A percentile compares a stretch with the other conserved stretches of the same genome.
Evolutionary conservation across 441 rosid species (phyloP).

Genomic region (Mallotus repandus): DNA sequence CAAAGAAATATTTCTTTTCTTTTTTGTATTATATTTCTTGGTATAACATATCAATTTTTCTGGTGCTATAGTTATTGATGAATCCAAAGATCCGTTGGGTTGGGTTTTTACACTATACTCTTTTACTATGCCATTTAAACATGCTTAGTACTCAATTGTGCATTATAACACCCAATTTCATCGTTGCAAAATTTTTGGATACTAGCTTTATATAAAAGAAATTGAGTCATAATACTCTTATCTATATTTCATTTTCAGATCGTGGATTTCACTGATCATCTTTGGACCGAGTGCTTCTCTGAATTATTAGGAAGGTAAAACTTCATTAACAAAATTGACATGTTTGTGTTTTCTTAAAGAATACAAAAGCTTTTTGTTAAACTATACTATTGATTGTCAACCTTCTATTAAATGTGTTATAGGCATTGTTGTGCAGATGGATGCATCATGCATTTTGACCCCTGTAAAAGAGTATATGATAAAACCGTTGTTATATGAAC

Average conservation of each 20-base stretch:
- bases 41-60: background rate
- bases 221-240: background rate
- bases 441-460: slow-evolving; percentile 98
- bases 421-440: slow-evolving; percentile 58
- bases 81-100: background rate
- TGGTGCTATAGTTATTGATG: background rate
- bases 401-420: slow-evolving; percentile 4
- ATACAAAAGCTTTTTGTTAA: slow-evolving; percentile 1
- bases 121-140: background rate
- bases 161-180: background rate
- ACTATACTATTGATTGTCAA: slow-evolving; percentile 5
- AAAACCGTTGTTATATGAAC: slow-evolving; percentile 77
- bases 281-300: slow-evolving; percentile 95
- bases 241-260: slow-evolving; percentile 50
- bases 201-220: background rate
- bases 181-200: background rate
- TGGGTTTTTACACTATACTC: too few species aligned
- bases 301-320: slow-evolving; percentile 64
- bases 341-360: slow-evolving; percentile 16
- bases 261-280: slow-evolving; percentile 87
- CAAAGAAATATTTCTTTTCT: background rate
- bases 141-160: background rate
- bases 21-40: background rate
- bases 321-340: slow-evolving; percentile 19
- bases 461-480: slow-evolving; percentile 81